phyloP scores from a whole-genome alignment of 2,329 filamentous ascomycete genomes.

The Diaporthe vaccinii region DNA sequence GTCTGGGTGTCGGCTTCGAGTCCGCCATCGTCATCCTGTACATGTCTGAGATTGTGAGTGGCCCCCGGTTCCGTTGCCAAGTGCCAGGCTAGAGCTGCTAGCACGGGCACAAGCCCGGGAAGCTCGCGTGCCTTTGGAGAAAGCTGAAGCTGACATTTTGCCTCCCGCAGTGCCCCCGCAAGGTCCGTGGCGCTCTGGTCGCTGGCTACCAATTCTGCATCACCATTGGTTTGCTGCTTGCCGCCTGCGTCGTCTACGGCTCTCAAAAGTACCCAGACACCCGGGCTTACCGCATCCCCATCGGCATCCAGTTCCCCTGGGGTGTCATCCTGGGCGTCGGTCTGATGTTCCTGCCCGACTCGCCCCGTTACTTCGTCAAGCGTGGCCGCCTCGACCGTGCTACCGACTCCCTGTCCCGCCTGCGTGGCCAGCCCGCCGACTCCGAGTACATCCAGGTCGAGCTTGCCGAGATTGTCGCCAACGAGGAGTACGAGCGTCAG shows the following conservation, averaged over 20 bases:
- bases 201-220: conserved; percentile 88
- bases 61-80: neutral
- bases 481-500: conserved; percentile 85
- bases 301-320: conserved; percentile 85
- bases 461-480: conserved; percentile 88
- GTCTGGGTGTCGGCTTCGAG: conserved; percentile 84
- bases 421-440: conserved; percentile 80
- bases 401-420: conserved; percentile 70
- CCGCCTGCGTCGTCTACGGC: conserved; percentile 80
- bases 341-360: conserved; percentile 84
- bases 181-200: conserved; percentile 83
- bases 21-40: conserved; percentile 86
- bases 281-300: conserved; percentile 83
- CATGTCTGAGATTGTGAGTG: conserved; percentile 83
- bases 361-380: conserved; percentile 88
- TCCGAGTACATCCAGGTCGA: conserved; percentile 84
- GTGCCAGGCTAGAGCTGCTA: neutral
- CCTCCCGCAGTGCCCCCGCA: conserved; percentile 66
- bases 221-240: conserved; percentile 82
- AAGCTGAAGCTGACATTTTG: conserved; percentile 38
- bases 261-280: conserved; percentile 73
- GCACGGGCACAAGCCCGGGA: conserved; percentile 42
- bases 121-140: neutral
- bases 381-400: conserved; percentile 78
- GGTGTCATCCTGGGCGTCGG: conserved; percentile 80